These are phyloP conservation scores for Oryza meyeriana DNA, from an alignment of 176 grass and related monocot species.

Conservation along the genomic window DNA sequence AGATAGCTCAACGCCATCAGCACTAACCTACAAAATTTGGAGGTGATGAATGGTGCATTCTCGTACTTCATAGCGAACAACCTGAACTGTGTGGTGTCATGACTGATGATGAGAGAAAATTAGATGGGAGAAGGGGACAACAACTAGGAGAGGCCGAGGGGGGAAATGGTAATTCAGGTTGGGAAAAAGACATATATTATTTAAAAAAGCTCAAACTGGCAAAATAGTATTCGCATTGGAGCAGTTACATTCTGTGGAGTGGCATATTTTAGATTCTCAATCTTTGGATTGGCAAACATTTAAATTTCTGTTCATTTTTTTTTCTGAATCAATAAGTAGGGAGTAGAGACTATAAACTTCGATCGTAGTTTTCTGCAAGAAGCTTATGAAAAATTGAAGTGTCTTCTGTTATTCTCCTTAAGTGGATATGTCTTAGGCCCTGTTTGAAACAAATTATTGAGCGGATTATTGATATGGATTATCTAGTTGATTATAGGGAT, in stretches of 20 bases:
- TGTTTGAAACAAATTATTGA: no score
- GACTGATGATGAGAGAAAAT: no score
- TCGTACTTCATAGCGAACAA: neutral
- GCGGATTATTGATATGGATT: no score
- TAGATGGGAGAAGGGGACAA: no score
- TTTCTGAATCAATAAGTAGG: slow-evolving; percentile 4
- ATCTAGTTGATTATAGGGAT: no score
- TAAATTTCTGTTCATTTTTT: neutral
- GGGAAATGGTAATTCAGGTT: no score
- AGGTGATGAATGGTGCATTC: no score
- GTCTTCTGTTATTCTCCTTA: slow-evolving; percentile 1
- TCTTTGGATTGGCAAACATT: neutral
- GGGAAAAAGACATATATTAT: neutral
- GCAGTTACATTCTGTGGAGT: neutral
- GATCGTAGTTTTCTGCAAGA: slow-evolving; percentile 8
- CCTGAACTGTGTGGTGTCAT: no score
- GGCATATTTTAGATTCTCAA: neutral
- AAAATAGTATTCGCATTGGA: neutral
- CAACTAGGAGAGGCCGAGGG: no score
- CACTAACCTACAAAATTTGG: neutral
- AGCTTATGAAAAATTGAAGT: neutral
- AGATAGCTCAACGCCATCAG: neutral
- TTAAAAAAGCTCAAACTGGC: neutral
- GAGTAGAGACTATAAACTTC: neutral
- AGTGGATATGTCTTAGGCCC: neutral